These are phyloP conservation scores for Metschnikowia shivogae DNA, from an alignment of 805 yeast genomes.

Conservation along the genomic window DNA sequence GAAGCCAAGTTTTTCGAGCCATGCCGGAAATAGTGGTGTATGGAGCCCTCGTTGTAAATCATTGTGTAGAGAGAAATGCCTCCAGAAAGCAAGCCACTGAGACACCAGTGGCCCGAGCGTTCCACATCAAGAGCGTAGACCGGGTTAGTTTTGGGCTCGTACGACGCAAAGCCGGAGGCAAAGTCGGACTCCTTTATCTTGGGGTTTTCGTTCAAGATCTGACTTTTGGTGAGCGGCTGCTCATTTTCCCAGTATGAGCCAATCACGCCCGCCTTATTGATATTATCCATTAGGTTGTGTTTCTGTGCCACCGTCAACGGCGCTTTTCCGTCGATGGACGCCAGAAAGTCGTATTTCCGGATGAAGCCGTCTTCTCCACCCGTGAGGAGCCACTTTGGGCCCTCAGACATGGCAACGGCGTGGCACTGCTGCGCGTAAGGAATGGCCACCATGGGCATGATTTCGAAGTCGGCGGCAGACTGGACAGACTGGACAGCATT, in stretches of 20 bases:
- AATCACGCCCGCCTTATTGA: conserved; percentile 79
- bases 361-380: conserved; percentile 97
- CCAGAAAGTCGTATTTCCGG: conserved; percentile 80
- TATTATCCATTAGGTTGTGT: conserved; percentile 82
- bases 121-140: conserved; percentile 86
- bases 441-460: conserved; percentile 82
- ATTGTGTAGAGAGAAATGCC: conserved; percentile 84
- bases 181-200: conserved; percentile 36
- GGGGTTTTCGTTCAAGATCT: conserved; percentile 35
- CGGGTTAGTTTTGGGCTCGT: conserved; percentile 69
- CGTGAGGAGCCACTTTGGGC: conserved; percentile 81
- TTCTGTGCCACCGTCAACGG: conserved; percentile 88
- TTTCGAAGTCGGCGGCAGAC: conserved; percentile 56
- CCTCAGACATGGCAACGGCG: conserved; percentile 70
- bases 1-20: conserved; percentile 22
- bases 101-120: conserved; percentile 74
- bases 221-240: conserved; percentile 60
- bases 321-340: conserved; percentile 79
- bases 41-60: conserved; percentile 75
- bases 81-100: conserved; percentile 78
- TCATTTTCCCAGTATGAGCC: conserved; percentile 94
- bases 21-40: conserved; percentile 65
- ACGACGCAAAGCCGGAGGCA: conserved; percentile 34
- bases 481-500: conserved; percentile 42
- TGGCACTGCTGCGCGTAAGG: conserved; percentile 79